Conservation (phyloP, 345 rosid genomes). For the Brassica carinata region DNA sequence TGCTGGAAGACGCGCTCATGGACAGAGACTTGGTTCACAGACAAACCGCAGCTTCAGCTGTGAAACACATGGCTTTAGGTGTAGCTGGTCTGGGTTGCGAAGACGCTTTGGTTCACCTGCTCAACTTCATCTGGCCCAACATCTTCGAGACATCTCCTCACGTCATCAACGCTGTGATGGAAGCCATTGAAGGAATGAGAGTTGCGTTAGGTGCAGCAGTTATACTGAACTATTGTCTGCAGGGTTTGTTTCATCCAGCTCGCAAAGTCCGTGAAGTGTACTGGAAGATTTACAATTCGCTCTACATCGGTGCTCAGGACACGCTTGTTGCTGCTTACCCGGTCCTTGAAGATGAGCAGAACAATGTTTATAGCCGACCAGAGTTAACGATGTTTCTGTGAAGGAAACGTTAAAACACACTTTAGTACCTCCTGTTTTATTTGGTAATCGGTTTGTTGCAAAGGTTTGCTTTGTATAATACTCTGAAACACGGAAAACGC, state of each 20-base stretch:
- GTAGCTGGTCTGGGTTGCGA: conserved; percentile 99
- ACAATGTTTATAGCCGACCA: conserved; percentile 81
- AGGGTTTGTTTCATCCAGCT: conserved; percentile 98
- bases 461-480: conserved; percentile 38
- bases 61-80: conserved; percentile 97
- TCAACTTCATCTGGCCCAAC: conserved; percentile 98
- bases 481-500: neutral
- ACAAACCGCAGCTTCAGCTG: conserved; percentile 99
- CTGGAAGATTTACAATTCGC: conserved; percentile 98
- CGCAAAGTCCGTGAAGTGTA: conserved; percentile 98
- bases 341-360: conserved; percentile 71
- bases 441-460: conserved; percentile 29
- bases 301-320: conserved; percentile 91
- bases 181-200: conserved; percentile 97
- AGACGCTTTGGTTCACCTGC: conserved; percentile 87
- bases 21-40: conserved; percentile 96
- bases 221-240: conserved; percentile 90
- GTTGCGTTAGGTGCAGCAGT: conserved; percentile 90
- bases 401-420: neutral
- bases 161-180: conserved; percentile 96
- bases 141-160: conserved; percentile 99
- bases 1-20: conserved; percentile 98
- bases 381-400: conserved; percentile 78
- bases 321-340: conserved; percentile 97
- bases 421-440: neutral